phyloP scores from a whole-genome alignment of 2,329 filamentous ascomycete genomes.

The Catunica adiposa region DNA sequence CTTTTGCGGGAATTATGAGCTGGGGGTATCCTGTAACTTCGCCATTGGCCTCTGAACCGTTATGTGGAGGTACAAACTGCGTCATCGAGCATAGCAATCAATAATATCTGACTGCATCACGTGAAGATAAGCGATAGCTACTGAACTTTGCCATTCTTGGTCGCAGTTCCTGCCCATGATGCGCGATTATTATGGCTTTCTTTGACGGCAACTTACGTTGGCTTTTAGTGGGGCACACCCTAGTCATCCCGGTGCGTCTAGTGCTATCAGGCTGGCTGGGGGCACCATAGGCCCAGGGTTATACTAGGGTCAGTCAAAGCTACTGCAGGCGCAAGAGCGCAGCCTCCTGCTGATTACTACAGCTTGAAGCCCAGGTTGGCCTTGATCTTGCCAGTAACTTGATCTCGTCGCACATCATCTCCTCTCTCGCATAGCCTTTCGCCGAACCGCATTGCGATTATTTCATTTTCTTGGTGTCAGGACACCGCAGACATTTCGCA shows the following conservation, averaged over 20 bases:
- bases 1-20: no score
- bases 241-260: background rate
- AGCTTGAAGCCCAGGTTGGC: background rate
- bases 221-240: conserved; percentile 2
- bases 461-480: conserved; percentile 5
- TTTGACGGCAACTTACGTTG: background rate
- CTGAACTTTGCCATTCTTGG: background rate
- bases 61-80: no score
- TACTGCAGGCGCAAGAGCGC: background rate
- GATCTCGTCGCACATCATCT: no score
- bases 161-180: background rate
- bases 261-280: conserved; percentile 3
- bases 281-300: background rate
- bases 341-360: background rate
- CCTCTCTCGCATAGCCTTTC: background rate
- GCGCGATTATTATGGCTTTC: background rate
- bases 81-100: background rate
- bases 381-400: background rate
- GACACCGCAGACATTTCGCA: conserved; percentile 2
- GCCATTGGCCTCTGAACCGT: no score
- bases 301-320: no score
- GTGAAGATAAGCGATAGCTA: background rate
- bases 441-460: background rate
- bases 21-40: no score
- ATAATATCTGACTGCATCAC: background rate